A percentile compares a stretch with the other conserved stretches of the same genome.
Conservation (phyloP, 108 stramenopile species). For the Skeletonema menzelii region DNA sequence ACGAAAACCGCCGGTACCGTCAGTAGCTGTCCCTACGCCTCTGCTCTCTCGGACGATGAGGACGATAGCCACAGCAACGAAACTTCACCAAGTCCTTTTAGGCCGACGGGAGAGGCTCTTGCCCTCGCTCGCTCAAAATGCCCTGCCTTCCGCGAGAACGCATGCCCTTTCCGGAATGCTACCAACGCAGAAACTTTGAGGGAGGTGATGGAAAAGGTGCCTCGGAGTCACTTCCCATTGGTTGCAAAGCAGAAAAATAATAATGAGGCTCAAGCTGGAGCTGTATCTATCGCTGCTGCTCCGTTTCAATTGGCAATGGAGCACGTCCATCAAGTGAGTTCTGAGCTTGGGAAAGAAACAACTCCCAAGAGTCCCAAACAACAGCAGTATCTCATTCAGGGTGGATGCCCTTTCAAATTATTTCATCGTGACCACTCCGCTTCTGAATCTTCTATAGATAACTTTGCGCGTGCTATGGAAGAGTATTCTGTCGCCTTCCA, state of each 20-base stretch:
- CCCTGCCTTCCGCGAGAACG: constrained; percentile 59
- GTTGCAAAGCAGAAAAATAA: neutral
- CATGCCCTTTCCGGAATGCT: constrained; percentile 65
- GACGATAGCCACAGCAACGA: constrained; percentile 1
- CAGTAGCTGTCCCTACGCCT: constrained; percentile 33
- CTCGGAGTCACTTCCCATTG: constrained; percentile 51
- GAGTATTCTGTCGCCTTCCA: constrained; percentile 66
- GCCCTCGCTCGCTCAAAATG: constrained; percentile 47
- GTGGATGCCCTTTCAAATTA: constrained; percentile 53
- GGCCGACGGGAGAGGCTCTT: constrained; percentile 20
- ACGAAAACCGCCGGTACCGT: neutral
- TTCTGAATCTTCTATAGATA: constrained; percentile 27
- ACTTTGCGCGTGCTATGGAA: constrained; percentile 52
- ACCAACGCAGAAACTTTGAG: constrained; percentile 41
- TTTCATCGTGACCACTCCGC: constrained; percentile 28
- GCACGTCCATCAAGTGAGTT: constrained; percentile 47
- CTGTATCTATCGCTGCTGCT: neutral
- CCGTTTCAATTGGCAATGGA: constrained; percentile 39
- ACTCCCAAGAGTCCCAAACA: neutral
- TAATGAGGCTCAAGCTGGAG: neutral
- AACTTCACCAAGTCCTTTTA: neutral
- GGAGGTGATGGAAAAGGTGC: constrained; percentile 56
- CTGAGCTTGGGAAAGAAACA: constrained; percentile 9
- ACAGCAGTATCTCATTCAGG: constrained; percentile 27
- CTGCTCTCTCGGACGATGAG: constrained; percentile 47